These are phyloP conservation scores for Ramularia collo-cygni DNA, from an alignment of 2,329 filamentous ascomycete genomes.

Conservation along the genomic window DNA sequence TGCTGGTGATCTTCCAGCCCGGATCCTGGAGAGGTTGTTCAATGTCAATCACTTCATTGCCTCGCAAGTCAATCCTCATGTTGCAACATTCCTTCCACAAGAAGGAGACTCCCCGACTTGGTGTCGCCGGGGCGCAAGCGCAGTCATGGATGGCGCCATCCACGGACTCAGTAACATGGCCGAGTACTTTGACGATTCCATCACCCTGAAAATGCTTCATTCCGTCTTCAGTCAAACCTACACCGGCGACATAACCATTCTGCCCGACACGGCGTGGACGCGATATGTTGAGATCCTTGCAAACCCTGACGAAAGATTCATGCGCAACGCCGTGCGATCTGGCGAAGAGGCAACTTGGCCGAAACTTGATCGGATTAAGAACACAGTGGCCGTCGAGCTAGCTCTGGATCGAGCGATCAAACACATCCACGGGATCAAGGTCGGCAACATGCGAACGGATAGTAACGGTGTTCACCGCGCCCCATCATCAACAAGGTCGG, in stretches of 20 bases:
- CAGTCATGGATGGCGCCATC: slow-evolving; percentile 10
- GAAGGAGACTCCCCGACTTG: slow-evolving; percentile 52
- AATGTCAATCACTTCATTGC: slow-evolving; percentile 98
- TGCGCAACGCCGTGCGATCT: slow-evolving; percentile 67
- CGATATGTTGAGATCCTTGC: slow-evolving; percentile 71
- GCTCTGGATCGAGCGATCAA: slow-evolving; percentile 67
- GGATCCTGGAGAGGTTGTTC: slow-evolving; percentile 85
- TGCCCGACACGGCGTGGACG: slow-evolving; percentile 68
- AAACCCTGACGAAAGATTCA: slow-evolving; percentile 82
- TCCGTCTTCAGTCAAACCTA: slow-evolving; percentile 87
- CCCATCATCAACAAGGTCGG: slow-evolving; percentile 5
- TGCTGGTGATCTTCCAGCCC: slow-evolving; percentile 90
- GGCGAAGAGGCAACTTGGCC: slow-evolving; percentile 91
- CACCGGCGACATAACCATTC: slow-evolving; percentile 89
- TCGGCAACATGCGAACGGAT: neutral
- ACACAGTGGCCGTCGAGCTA: slow-evolving; percentile 82
- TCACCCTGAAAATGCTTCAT: slow-evolving; percentile 42
- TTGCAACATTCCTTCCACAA: slow-evolving; percentile 74
- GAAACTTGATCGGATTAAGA: slow-evolving; percentile 74
- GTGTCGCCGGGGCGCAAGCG: slow-evolving; percentile 13
- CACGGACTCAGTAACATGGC: slow-evolving; percentile 15
- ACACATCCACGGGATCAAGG: slow-evolving; percentile 11
- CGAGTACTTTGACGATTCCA: slow-evolving; percentile 11
- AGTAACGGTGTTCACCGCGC: neutral
- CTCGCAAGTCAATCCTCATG: slow-evolving; percentile 92